These are phyloP conservation scores for Talaromyces nanjingensis DNA, from an alignment of 495 filamentous ascomycete species.

Conservation along the genomic window DNA sequence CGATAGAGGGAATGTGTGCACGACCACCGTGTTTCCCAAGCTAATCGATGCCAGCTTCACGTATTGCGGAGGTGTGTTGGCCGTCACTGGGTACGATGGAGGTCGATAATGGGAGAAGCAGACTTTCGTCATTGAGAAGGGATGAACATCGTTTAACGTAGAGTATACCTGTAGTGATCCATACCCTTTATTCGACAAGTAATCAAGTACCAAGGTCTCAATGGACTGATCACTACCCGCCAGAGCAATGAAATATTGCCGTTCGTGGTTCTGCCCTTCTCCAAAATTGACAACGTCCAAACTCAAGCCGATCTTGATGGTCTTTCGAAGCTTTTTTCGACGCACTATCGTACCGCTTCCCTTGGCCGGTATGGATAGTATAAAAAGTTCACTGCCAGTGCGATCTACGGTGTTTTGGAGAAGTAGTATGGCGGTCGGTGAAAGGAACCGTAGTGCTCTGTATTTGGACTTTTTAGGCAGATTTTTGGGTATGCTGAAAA, in stretches of 20 bases:
- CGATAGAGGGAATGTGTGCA: slow-evolving; percentile 74
- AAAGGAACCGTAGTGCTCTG: slow-evolving; percentile 69
- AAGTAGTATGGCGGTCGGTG: slow-evolving; percentile 41
- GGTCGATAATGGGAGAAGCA: slow-evolving; percentile 66
- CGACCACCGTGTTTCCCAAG: slow-evolving; percentile 76
- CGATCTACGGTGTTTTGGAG: slow-evolving; percentile 48
- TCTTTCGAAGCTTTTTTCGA: slow-evolving; percentile 47
- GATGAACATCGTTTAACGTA: slow-evolving; percentile 66
- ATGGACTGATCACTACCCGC: slow-evolving; percentile 79
- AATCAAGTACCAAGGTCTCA: slow-evolving; percentile 66
- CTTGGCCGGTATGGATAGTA: slow-evolving; percentile 44
- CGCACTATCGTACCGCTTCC: slow-evolving; percentile 26
- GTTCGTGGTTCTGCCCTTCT: slow-evolving; percentile 43
- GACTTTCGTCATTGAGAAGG: slow-evolving; percentile 77
- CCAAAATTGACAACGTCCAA: slow-evolving; percentile 68
- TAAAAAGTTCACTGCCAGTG: slow-evolving; percentile 60
- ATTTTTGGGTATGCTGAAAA: slow-evolving; percentile 52
- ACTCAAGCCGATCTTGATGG: slow-evolving; percentile 59
- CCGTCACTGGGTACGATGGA: slow-evolving; percentile 41
- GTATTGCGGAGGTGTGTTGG: slow-evolving; percentile 45
- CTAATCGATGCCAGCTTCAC: slow-evolving; percentile 80
- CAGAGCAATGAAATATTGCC: slow-evolving; percentile 74
- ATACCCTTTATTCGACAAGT: slow-evolving; percentile 40
- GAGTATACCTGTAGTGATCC: slow-evolving; percentile 55
- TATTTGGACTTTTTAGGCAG: slow-evolving; percentile 45